phyloP scores from a whole-genome alignment of 2,329 filamentous ascomycete species.

The Dendrostoma leiphaemia region DNA sequence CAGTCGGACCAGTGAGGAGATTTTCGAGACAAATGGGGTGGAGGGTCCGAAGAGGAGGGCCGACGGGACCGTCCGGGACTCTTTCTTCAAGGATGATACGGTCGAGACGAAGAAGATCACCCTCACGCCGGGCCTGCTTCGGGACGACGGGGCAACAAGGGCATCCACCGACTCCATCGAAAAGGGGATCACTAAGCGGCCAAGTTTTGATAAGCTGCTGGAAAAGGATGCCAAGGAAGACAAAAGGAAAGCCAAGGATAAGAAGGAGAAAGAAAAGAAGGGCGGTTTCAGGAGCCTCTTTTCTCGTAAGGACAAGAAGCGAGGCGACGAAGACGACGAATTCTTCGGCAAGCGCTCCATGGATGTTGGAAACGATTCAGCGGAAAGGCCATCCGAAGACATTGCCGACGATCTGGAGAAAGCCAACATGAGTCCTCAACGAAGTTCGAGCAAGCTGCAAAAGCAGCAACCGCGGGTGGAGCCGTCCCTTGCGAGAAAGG shows the following conservation, averaged over 20 bases:
- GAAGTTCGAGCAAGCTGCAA: conserved; percentile 61
- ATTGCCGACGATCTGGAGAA: conserved; percentile 13
- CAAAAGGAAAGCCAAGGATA: conserved; percentile 71
- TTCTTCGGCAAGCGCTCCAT: conserved; percentile 61
- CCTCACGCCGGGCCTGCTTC: conserved; percentile 85
- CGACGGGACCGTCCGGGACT: conserved; percentile 86
- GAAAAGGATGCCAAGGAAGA: conserved; percentile 71
- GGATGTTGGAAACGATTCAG: conserved; percentile 46
- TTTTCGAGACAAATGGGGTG: conserved; percentile 53
- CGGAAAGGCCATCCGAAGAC: conserved; percentile 43
- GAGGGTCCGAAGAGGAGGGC: conserved; percentile 63
- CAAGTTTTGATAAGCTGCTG: conserved; percentile 68
- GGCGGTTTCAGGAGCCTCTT: conserved; percentile 60
- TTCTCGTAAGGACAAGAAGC: conserved; percentile 62
- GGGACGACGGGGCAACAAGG: conserved; percentile 67
- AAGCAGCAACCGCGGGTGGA: conserved; percentile 59
- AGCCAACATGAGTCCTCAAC: conserved; percentile 4
- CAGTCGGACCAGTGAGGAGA: conserved; percentile 62
- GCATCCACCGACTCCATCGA: conserved; percentile 50
- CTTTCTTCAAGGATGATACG: conserved; percentile 95
- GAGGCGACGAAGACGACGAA: conserved; percentile 57
- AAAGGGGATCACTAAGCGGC: conserved; percentile 52
- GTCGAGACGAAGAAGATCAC: conserved; percentile 97
- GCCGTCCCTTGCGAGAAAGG: conserved; percentile 44
- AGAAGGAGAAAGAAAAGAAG: conserved; percentile 69